Conservation (phyloP, 139 green algal genomes). For the Dunaliella primolecta region DNA sequence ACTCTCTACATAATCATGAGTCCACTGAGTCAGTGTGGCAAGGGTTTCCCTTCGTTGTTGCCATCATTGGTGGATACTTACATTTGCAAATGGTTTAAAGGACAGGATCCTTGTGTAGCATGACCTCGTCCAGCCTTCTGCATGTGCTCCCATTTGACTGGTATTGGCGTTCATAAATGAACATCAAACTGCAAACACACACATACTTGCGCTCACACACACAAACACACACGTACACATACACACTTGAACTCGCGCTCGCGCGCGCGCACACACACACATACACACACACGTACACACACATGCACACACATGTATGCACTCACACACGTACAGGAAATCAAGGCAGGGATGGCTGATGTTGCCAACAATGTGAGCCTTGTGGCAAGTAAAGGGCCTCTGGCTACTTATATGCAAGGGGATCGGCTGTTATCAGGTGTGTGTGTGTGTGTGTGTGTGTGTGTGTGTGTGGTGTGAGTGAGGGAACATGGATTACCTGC, state of each 20-base stretch:
- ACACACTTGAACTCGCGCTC: not conserved
- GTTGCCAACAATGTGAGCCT: not conserved
- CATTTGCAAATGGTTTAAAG: too few relatives aligned
- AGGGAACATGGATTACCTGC: too few relatives aligned
- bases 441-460: too few relatives aligned
- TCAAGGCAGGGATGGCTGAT: not conserved
- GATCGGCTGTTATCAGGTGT: too few relatives aligned
- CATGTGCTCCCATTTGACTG: too few relatives aligned
- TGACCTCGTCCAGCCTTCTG: too few relatives aligned
- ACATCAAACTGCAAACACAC: not conserved
- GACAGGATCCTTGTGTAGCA: too few relatives aligned
- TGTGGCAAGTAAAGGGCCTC: not conserved
- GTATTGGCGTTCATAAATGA: not conserved
- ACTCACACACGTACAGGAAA: not conserved
- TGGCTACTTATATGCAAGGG: not conserved
- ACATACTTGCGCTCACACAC: not conserved
- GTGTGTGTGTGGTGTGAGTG: too few relatives aligned
- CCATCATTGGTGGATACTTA: too few relatives aligned
- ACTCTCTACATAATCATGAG: too few relatives aligned
- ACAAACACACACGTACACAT: not conserved
- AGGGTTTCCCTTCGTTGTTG: too few relatives aligned
- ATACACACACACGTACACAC: not conserved
- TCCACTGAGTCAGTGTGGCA: too few relatives aligned
- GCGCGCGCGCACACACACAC: not conserved
- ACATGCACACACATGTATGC: not conserved